A percentile compares a stretch with the other conserved stretches of the same genome.
These are phyloP conservation scores for Lasiosphaeria ovina DNA, from an alignment of 495 filamentous ascomycete genomes.

Conservation along the genomic window DNA sequence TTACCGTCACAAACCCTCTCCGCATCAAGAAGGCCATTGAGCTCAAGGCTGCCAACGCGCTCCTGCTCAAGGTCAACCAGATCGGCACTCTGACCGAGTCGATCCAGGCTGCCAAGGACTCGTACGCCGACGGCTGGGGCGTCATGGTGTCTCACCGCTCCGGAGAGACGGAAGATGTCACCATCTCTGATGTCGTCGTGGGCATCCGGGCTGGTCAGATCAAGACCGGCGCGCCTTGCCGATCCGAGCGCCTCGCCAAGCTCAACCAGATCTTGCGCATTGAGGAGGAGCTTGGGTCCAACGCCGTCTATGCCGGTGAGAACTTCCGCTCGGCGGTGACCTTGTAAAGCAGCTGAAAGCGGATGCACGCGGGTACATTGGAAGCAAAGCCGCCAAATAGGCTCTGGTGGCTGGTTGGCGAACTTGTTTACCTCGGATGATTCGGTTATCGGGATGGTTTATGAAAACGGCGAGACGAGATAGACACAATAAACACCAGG, in stretches of 20 bases:
- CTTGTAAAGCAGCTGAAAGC: slow-evolving; percentile 55
- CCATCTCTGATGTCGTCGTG: slow-evolving; percentile 96
- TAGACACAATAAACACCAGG: slow-evolving; percentile 25
- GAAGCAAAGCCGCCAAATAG: slow-evolving; percentile 16
- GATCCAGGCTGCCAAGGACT: slow-evolving; percentile 99
- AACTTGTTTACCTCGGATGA: slow-evolving; percentile 24
- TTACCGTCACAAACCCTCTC: slow-evolving; percentile 96
- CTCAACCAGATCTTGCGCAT: slow-evolving; percentile 99
- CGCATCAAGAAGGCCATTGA: slow-evolving; percentile 99
- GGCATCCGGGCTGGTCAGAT: slow-evolving; percentile 96
- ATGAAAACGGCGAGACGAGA: slow-evolving; percentile 29
- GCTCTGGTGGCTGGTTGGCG: slow-evolving; percentile 14
- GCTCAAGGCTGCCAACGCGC: slow-evolving; percentile 95
- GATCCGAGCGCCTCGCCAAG: slow-evolving; percentile 98
- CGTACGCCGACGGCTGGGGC: slow-evolving; percentile 94
- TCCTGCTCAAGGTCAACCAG: slow-evolving; percentile 99
- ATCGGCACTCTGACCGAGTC: slow-evolving; percentile 98
- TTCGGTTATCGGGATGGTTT: slow-evolving; percentile 22
- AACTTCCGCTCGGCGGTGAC: slow-evolving; percentile 89
- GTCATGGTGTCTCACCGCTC: slow-evolving; percentile 99
- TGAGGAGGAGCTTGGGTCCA: slow-evolving; percentile 94
- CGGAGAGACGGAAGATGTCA: slow-evolving; percentile 99
- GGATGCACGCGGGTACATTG: slow-evolving; percentile 13
- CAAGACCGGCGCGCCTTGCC: slow-evolving; percentile 96
- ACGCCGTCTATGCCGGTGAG: slow-evolving; percentile 85